Evolutionary conservation across 1,139 yeast genomes (phyloP), one percentile per base, ranked within the genome.

Genomic region (Suhomyces taliae): DNA sequence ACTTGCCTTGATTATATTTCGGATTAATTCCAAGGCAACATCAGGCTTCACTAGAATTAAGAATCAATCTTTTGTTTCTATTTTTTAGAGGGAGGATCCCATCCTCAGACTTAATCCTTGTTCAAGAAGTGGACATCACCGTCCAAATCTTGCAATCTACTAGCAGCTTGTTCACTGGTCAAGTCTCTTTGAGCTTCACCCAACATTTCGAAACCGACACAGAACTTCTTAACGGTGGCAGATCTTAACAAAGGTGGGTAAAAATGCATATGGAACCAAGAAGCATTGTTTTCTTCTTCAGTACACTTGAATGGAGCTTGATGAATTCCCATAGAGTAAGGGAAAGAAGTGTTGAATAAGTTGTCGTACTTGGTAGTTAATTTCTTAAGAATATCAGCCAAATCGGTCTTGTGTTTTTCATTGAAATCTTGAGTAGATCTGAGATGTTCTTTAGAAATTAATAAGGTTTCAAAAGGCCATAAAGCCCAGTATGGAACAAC

Each of bases 401-500:
- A 74, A 53, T 85, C 89, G 8, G 48, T 43, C 51, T 74, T 76
- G 53, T 85, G 83, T 50, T 70, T 66, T 4, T 67, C 72, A 27
- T 66, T 67, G 54, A 86, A 78, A 34, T 81, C 81, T 34, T 67
- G 66, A 19, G 85, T 61, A 27, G 84, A 79, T 34, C 76, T 67
- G 47, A 83, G 67, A 51, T 82, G 85, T 34, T 70, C 67, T 56
- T 81, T 81, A 26, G 89, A 62, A 8, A 85, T 67, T 36, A 86
- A 70, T 65, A 86, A 67, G 7, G 88, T 82, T 65, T 86, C 90
- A 62, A 84, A 86, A 7, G 93, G 93, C 91, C 93, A 86, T 41
- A 83, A 74, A 4, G 91, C 93, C 93, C 93, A 86, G 65, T 82
- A 86, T 41, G 93, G 91, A 11, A 86, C 90, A 12, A 85, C 82